Conservation (phyloP, 1,284 basidiomycete species). For the Cutaneotrichosporon cavernicola region DNA sequence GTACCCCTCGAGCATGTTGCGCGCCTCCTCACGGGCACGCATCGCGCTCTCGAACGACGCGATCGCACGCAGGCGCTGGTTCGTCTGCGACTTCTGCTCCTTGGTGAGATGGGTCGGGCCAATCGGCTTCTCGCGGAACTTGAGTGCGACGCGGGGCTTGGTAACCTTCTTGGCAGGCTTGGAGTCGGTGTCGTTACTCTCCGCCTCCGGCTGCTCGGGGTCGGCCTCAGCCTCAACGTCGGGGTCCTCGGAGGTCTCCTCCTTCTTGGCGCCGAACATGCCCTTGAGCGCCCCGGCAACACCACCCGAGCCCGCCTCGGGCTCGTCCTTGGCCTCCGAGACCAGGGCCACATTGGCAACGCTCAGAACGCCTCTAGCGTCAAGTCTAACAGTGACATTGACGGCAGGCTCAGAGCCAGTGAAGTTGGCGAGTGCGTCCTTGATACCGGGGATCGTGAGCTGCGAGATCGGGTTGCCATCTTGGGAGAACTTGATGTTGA, state of each 20-base stretch:
- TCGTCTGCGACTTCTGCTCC: constrained; percentile 68
- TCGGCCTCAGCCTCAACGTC: constrained; percentile 53
- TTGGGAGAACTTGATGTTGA: constrained; percentile 70
- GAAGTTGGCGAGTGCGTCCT: constrained; percentile 43
- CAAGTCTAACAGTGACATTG: constrained; percentile 74
- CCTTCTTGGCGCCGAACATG: constrained; percentile 66
- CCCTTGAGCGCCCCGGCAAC: constrained; percentile 75
- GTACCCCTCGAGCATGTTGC: constrained; percentile 88
- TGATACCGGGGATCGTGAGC: constrained; percentile 39
- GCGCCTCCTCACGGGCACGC: constrained; percentile 78
- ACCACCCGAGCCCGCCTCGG: constrained; percentile 62
- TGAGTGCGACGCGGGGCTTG: constrained; percentile 56
- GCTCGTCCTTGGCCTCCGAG: constrained; percentile 57
- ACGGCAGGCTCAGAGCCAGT: constrained; percentile 57
- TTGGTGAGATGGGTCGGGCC: constrained; percentile 69
- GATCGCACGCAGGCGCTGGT: constrained; percentile 71
- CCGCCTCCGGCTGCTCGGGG: constrained; percentile 17
- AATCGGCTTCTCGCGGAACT: constrained; percentile 63
- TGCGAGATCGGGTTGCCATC: constrained; percentile 37
- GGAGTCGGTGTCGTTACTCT: constrained; percentile 20
- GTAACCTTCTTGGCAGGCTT: constrained; percentile 18
- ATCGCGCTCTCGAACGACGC: constrained; percentile 75
- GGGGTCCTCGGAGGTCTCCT: constrained; percentile 41
- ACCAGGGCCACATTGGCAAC: constrained; percentile 71
- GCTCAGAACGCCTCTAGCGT: constrained; percentile 75